phyloP scores from a whole-genome alignment of 2,329 filamentous ascomycete genomes.

The Apiospora saccharicola region DNA sequence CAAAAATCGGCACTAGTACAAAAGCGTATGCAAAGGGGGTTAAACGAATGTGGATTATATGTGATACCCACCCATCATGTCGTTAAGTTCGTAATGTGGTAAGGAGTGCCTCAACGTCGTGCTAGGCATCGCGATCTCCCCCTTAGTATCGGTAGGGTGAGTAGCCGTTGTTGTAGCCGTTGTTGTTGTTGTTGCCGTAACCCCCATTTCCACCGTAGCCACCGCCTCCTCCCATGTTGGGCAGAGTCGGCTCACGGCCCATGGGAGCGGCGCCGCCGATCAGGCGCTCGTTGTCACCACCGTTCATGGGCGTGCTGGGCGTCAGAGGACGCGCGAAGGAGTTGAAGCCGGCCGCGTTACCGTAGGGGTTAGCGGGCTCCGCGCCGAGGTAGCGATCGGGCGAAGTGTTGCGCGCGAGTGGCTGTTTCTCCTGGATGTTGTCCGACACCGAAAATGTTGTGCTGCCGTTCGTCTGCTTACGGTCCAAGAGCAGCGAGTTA shows the following conservation, averaged over 20 bases:
- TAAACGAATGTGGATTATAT: constrained; percentile 14
- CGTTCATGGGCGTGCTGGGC: constrained; percentile 38
- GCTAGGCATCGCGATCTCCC: background rate
- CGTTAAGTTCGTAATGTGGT: constrained; percentile 11
- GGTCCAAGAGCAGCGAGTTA: constrained; percentile 82
- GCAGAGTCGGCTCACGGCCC: constrained; percentile 46
- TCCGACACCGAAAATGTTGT: constrained; percentile 52
- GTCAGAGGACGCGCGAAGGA: constrained; percentile 48
- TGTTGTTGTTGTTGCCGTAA: constrained; percentile 16
- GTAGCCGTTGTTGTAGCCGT: constrained; percentile 24
- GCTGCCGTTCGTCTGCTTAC: constrained; percentile 45
- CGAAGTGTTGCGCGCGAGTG: constrained; percentile 38
- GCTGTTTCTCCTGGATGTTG: constrained; percentile 44
- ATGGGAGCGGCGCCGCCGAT: constrained; percentile 50
- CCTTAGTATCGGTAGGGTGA: constrained; percentile 4
- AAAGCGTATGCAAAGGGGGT: constrained; percentile 1
- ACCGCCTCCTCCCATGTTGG: constrained; percentile 37
- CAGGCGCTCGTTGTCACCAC: constrained; percentile 47
- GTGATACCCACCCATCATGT: constrained; percentile 18
- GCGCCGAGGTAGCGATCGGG: constrained; percentile 43
- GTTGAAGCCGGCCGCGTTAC: constrained; percentile 24
- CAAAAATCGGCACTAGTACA: background rate
- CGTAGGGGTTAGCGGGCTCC: constrained; percentile 38
- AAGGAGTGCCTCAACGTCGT: constrained; percentile 1
- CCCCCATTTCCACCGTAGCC: constrained; percentile 28